phyloP scores from a whole-genome alignment of 2,329 filamentous ascomycete species.

The Talaromyces funiculosus region DNA sequence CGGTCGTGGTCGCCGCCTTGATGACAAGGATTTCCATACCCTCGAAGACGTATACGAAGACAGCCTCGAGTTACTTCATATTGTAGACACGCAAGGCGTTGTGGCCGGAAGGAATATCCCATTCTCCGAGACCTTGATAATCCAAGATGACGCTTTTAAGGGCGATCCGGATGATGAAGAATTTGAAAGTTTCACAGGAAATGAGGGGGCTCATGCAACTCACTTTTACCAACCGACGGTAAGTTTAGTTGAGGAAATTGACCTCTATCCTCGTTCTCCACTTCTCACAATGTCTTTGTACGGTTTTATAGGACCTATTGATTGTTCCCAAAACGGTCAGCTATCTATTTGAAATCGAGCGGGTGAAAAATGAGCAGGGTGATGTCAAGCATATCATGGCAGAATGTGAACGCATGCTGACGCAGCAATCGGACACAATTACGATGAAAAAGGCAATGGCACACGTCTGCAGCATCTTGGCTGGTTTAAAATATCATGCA shows the following conservation, averaged over 20 bases:
- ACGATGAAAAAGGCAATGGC: not conserved
- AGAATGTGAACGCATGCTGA: not conserved
- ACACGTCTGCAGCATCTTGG: not conserved
- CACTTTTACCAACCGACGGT: constrained; percentile 23
- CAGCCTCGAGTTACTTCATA: not conserved
- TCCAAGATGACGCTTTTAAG: constrained; percentile 14
- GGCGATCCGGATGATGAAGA: constrained; percentile 19
- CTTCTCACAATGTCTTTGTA: not conserved
- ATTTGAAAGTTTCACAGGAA: constrained; percentile 22
- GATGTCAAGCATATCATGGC: not conserved
- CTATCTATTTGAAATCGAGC: constrained; percentile 5
- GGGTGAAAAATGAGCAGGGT: not conserved
- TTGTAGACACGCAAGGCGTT: constrained; percentile 9
- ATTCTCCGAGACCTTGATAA: constrained; percentile 11
- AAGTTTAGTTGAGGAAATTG: not conserved
- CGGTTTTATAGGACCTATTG: not conserved
- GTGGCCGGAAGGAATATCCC: constrained; percentile 4
- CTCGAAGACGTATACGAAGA: not conserved
- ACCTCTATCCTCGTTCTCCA: not conserved
- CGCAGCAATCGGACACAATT: not conserved
- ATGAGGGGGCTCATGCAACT: constrained; percentile 21
- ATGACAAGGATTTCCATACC: constrained; percentile 5
- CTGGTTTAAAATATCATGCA: not conserved
- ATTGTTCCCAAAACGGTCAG: constrained; percentile 3
- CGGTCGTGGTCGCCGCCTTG: not conserved